Conservation (phyloP, 257 asterid genomes). For the Capsicum chinense region DNA sequence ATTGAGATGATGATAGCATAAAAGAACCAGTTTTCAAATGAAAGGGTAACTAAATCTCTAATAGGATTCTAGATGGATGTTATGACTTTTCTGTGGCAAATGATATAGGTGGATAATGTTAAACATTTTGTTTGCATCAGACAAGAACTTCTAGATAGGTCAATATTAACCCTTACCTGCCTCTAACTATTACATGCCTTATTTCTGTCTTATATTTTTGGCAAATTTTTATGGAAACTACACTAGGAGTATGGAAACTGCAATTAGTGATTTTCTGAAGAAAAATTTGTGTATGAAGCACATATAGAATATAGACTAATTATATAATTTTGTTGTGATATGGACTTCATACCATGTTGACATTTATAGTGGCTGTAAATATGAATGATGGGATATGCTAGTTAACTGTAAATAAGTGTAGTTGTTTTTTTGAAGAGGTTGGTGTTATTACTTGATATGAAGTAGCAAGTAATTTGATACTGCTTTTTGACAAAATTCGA, state of each 20-base stretch:
- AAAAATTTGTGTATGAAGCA: neutral
- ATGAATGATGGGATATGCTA: conserved; percentile 1
- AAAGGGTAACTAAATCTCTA: neutral
- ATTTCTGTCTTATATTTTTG: neutral
- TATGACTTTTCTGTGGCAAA: neutral
- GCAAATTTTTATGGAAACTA: neutral
- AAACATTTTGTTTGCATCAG: too few relatives aligned
- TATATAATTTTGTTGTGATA: neutral
- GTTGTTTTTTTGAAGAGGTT: too few relatives aligned
- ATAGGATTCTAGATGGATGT: neutral
- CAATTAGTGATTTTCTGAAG: neutral
- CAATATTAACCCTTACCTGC: neutral
- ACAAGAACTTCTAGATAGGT: too few relatives aligned
- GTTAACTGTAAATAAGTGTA: neutral
- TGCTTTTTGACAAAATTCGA: too few relatives aligned
- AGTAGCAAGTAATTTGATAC: too few relatives aligned
- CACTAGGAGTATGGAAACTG: neutral
- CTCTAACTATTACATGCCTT: neutral
- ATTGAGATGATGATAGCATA: neutral
- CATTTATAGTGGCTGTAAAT: neutral
- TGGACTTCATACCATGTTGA: neutral
- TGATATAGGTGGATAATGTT: too few relatives aligned
- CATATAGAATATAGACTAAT: neutral
- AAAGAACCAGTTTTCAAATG: neutral
- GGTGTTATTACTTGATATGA: too few relatives aligned